Evolutionary conservation across 2,329 filamentous ascomycete species (phyloP).

Genomic region (Xylariaceae sp.): DNA sequence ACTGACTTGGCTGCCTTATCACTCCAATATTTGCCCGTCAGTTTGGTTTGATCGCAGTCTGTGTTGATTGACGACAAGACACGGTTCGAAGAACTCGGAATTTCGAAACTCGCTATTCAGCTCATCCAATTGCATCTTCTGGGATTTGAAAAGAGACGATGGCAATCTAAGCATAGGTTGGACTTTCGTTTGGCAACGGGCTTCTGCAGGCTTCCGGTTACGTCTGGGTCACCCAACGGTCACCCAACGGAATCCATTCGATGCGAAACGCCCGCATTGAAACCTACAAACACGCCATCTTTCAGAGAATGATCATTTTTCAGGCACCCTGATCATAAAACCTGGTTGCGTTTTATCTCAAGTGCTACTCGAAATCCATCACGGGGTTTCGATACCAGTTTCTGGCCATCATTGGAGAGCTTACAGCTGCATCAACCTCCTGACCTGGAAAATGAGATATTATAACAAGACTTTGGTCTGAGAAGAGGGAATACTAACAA

Average conservation of each 20-base stretch:
- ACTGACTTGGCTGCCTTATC: no score
- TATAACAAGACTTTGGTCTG: background rate
- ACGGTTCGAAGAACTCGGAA: no score
- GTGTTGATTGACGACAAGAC: no score
- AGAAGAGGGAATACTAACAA: background rate
- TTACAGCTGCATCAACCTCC: background rate
- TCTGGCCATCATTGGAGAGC: background rate
- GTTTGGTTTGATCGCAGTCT: no score
- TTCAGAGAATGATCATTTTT: slow-evolving; percentile 4
- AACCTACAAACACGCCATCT: slow-evolving; percentile 16
- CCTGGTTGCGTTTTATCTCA: slow-evolving; percentile 1
- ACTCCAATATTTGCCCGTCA: no score
- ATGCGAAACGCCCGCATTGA: slow-evolving; percentile 14
- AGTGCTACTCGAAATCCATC: background rate
- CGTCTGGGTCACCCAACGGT: background rate
- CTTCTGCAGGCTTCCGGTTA: slow-evolving; percentile 20
- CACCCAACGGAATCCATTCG: slow-evolving; percentile 23
- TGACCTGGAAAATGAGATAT: background rate
- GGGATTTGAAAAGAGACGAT: background rate
- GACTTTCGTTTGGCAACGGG: background rate
- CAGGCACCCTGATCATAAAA: slow-evolving; percentile 9
- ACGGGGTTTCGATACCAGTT: background rate
- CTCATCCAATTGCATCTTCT: no score
- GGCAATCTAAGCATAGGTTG: background rate
- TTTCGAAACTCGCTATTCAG: no score